Evolutionary conservation across 1,284 basidiomycete species (phyloP), one percentile per base, ranked within the genome.

Genomic region (Pholiota adiposa): DNA sequence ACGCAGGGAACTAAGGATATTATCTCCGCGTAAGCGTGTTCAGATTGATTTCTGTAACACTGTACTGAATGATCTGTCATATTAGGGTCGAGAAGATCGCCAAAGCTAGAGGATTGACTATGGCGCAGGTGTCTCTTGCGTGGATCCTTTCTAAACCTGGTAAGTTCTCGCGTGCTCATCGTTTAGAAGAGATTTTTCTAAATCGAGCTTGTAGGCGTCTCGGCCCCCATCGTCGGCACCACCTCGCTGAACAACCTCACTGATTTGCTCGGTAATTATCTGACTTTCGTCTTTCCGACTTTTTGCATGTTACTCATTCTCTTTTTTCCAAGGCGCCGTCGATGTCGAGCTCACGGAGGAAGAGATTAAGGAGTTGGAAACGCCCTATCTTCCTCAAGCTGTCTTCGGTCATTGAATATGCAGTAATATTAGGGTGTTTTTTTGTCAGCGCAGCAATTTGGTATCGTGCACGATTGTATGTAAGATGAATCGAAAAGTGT

Each of bases 51-150:
- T n/a, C 29, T 31, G 29, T 31, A 31, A 5, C 29, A 4, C 11
- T 31, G n/a, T n/a, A n/a, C n/a, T n/a, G n/a, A n/a, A n/a, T n/a
- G n/a, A n/a, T n/a, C n/a, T n/a, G 16, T 11, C 6, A 21, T 3
- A 40, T 14, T 53, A 80, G 81, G 2, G 79, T 87, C 36, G 81
- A 87, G 65, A 76, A 80, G 59, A 68, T 88, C 40, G 83, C 86
- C 1, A 80, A 81, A 63, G 79, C 81, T 62, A 76, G 72, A 59
- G 78, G 77, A 0, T 65, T 80, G 9, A 79, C 75, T 53, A 89
- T 88, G 86, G 83, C 86, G 0, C 85, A 88, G 64, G 70, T 88
- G 23, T 75, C 84, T 2, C 64, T 86, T 14, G 85, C 85, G n/a
- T 89, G 86, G 86, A 69, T 74, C 9, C 61, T 86, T 52, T 64